phyloP scores from a whole-genome alignment of 2,329 filamentous ascomycete species.

The Salinomyces thailandicus region DNA sequence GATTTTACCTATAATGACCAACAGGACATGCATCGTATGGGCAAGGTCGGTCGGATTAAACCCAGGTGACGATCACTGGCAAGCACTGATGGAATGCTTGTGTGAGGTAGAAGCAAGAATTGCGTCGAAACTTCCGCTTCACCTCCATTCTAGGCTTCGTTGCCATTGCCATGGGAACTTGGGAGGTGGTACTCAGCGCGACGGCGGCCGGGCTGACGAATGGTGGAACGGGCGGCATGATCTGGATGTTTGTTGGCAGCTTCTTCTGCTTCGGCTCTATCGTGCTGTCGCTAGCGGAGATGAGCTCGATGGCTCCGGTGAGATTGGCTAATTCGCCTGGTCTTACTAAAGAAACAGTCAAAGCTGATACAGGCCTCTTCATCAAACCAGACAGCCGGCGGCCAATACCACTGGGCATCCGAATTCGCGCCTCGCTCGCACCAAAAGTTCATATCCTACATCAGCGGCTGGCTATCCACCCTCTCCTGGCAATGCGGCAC shows the following conservation, averaged over 20 bases:
- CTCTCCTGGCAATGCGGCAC: constrained; percentile 11
- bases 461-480: constrained; percentile 17
- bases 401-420: constrained; percentile 22
- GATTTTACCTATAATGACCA: neutral
- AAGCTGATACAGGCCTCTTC: neutral
- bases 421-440: constrained; percentile 30
- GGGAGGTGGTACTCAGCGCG: constrained; percentile 14
- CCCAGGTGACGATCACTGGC: too few relatives aligned
- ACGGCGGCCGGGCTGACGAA: constrained; percentile 5
- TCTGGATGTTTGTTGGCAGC: constrained; percentile 26
- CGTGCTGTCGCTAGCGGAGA: constrained; percentile 23
- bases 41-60: too few relatives aligned
- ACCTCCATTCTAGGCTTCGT: constrained; percentile 12
- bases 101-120: too few relatives aligned
- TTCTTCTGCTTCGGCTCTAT: constrained; percentile 20
- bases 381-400: constrained; percentile 1
- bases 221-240: constrained; percentile 24
- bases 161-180: constrained; percentile 18
- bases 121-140: constrained; percentile 20
- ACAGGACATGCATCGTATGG: neutral
- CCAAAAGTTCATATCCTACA: constrained; percentile 33
- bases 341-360: neutral
- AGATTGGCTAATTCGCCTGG: neutral
- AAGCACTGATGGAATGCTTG: too few relatives aligned
- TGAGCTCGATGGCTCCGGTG: constrained; percentile 27